Evolutionary conservation across 2,329 filamentous ascomycete species (phyloP).

Genomic region (Aspergillus sp.): DNA sequence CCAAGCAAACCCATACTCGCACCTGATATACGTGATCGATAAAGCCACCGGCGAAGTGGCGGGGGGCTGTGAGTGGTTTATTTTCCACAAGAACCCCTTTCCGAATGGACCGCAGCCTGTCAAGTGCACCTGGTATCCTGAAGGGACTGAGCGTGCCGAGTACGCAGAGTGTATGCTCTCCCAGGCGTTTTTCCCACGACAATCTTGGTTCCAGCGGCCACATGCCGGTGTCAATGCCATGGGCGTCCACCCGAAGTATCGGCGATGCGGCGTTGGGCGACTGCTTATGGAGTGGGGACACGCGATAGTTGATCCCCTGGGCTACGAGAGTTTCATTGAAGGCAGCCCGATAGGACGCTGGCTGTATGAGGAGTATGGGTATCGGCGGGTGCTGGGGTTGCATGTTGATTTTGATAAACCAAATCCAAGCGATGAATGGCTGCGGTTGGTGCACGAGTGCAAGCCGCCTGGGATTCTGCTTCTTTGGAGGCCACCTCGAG

Average conservation of each 20-base stretch:
- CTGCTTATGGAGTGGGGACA: constrained; percentile 20
- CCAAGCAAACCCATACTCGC: constrained; percentile 12
- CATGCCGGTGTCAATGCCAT: constrained; percentile 19
- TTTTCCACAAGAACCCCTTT: constrained; percentile 19
- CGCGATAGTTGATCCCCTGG: constrained; percentile 15
- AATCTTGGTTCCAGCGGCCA: constrained; percentile 15
- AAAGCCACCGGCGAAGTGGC: constrained; percentile 13
- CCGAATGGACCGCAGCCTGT: constrained; percentile 16
- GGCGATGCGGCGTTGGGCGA: constrained; percentile 15
- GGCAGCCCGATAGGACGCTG: constrained; percentile 15
- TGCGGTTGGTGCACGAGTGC: constrained; percentile 15
- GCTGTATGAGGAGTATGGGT: constrained; percentile 18
- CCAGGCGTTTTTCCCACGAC: constrained; percentile 15
- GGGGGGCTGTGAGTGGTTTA: constrained; percentile 18
- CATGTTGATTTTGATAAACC: constrained; percentile 15
- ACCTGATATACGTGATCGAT: constrained; percentile 17
- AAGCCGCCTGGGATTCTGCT: constrained; percentile 16
- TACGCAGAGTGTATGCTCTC: constrained; percentile 13
- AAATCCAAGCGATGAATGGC: constrained; percentile 21
- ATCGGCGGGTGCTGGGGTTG: constrained; percentile 14
- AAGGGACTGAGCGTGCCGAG: constrained; percentile 17
- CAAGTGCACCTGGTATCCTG: constrained; percentile 19
- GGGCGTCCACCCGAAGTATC: constrained; percentile 19
- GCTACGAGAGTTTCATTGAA: constrained; percentile 20
- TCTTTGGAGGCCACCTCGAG: constrained; percentile 18